These are phyloP conservation scores for Neocatenulostroma microsporum DNA, from an alignment of 2,329 filamentous ascomycete genomes.

Conservation along the genomic window DNA sequence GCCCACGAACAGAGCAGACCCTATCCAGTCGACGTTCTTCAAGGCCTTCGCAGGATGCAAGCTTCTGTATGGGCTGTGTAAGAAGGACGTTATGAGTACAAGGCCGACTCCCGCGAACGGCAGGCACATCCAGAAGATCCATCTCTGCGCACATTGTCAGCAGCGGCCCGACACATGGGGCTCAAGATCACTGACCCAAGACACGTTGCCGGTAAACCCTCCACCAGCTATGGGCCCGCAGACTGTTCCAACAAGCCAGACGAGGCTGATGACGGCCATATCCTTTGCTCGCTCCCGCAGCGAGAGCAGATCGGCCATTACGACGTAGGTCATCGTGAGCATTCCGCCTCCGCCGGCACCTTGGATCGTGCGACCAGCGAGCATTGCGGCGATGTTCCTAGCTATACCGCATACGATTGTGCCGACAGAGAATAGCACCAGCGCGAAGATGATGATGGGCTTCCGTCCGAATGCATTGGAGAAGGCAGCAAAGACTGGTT, in stretches of 20 bases:
- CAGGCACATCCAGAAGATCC: background rate
- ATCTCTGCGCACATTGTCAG: background rate
- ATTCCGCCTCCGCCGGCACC: conserved; percentile 4
- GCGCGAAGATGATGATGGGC: conserved; percentile 2
- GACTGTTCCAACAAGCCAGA: background rate
- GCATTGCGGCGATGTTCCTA: conserved; percentile 4
- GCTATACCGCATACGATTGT: conserved; percentile 1
- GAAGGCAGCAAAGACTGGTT: conserved; percentile 5
- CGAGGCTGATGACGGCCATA: background rate
- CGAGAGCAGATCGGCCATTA: background rate
- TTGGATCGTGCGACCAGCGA: conserved; percentile 5
- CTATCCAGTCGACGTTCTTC: background rate
- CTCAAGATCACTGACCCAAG: background rate
- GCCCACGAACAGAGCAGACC: background rate
- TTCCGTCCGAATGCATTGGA: conserved; percentile 5
- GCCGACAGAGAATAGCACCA: conserved; percentile 3
- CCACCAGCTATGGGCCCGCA: background rate
- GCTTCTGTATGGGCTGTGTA: background rate
- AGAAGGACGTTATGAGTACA: background rate
- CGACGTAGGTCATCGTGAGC: background rate
- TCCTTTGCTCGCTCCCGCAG: background rate
- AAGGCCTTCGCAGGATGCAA: background rate
- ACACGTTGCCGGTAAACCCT: background rate
- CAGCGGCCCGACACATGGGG: too few species aligned
- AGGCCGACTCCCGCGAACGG: background rate